phyloP scores from a whole-genome alignment of 352 stramenopile species.

The Pythium folliculosum region DNA sequence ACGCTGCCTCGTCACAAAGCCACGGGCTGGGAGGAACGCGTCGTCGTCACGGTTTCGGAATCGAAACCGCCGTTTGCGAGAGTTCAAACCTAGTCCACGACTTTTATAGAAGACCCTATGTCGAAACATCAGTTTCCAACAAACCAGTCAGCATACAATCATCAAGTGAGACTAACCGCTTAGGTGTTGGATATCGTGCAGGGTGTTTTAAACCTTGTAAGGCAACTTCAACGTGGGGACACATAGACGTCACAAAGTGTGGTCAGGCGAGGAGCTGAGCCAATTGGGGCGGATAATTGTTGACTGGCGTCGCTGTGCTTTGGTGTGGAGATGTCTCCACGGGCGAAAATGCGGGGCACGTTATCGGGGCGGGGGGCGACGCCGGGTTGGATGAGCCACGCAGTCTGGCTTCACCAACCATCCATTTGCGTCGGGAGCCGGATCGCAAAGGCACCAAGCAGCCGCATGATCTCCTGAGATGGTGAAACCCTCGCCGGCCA shows the following conservation, averaged over 20 bases:
- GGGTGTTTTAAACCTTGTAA: conserved; percentile 8
- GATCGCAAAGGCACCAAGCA: not conserved
- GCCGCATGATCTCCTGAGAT: conserved; percentile 1
- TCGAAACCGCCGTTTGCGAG: not conserved
- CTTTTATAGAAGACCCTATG: conserved; percentile 9
- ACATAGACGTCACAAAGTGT: not conserved
- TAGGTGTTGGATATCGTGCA: not conserved
- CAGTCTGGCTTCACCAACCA: no score
- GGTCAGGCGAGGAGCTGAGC: no score
- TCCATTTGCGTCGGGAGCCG: not conserved
- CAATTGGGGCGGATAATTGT: not conserved
- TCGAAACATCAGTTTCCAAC: conserved; percentile 24
- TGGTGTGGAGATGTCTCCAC: no score
- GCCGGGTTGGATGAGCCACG: not conserved
- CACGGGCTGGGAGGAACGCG: conserved; percentile 9
- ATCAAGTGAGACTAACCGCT: not conserved
- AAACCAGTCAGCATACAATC: not conserved
- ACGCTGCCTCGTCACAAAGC: conserved; percentile 27
- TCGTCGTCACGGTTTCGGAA: conserved; percentile 23
- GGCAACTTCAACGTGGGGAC: conserved; percentile 21
- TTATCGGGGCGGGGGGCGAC: not conserved
- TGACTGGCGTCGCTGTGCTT: not conserved
- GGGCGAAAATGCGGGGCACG: not conserved
- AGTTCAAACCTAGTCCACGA: conserved; percentile 29
- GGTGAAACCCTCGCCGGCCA: not conserved